Conservation (phyloP, 306 rosid genomes). For the Cucurbita maxima region DNA sequence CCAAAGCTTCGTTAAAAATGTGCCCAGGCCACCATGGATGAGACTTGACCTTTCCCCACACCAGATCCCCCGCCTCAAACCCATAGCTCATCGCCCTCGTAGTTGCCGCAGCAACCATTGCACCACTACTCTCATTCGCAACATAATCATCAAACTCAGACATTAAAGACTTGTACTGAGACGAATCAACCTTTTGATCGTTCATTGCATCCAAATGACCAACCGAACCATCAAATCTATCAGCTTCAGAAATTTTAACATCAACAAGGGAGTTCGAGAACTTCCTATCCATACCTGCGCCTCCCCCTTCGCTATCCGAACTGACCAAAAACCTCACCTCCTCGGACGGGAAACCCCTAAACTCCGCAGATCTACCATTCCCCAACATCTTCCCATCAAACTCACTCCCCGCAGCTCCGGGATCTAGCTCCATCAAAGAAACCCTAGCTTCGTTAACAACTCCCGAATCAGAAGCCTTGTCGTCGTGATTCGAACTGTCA, state of each 20-base stretch:
- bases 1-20: conserved; percentile 62
- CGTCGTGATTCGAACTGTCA: conserved; percentile 13
- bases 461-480: not conserved
- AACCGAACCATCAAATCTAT: conserved; percentile 6
- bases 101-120: conserved; percentile 19
- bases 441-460: conserved; percentile 20
- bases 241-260: conserved; percentile 13
- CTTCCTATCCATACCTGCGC: conserved; percentile 11
- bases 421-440: conserved; percentile 23
- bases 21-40: conserved; percentile 99
- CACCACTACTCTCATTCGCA: conserved; percentile 49
- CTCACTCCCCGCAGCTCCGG: conserved; percentile 22
- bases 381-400: conserved; percentile 15
- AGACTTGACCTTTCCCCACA: conserved; percentile 97
- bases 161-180: conserved; percentile 34
- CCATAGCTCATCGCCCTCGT: conserved; percentile 52
- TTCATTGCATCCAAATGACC: conserved; percentile 7
- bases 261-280: conserved; percentile 8
- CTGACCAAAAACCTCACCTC: conserved; percentile 28
- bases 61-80: conserved; percentile 77
- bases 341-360: conserved; percentile 8
- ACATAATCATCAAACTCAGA: conserved; percentile 69
- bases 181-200: conserved; percentile 10
- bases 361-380: conserved; percentile 24
- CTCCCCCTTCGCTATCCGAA: conserved; percentile 15